Percentiles rank a stretch among this genome's conserved stretches.
Evolutionary conservation across 2,329 filamentous ascomycete species (phyloP).

Genomic region (Fulvia fulva): DNA sequence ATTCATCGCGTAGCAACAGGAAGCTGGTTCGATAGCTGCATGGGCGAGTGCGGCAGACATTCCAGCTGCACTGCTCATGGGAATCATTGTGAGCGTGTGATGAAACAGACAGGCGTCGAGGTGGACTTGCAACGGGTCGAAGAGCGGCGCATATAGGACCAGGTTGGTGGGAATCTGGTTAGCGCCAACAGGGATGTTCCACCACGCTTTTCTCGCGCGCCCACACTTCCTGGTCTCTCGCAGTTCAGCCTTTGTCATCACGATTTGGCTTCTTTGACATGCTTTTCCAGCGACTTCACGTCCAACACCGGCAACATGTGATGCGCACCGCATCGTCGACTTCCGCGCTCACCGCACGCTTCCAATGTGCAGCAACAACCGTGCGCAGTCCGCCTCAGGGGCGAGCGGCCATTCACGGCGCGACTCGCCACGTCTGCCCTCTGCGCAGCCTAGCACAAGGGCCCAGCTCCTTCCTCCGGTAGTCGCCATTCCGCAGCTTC

Average conservation of each 20-base stretch:
- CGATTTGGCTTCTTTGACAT: background rate
- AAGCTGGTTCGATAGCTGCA: background rate
- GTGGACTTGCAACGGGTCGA: background rate
- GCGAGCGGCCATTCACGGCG: constrained; percentile 3
- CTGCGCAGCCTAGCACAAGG: background rate
- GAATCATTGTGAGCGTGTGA: too few relatives aligned
- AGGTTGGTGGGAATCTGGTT: background rate
- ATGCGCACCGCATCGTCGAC: background rate
- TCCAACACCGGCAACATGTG: background rate
- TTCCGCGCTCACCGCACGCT: background rate
- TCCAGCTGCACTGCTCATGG: background rate
- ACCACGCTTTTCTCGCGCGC: background rate
- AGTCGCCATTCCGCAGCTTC: background rate
- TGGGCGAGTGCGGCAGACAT: background rate
- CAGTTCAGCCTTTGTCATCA: background rate
- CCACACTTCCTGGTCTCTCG: background rate
- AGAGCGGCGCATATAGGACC: background rate
- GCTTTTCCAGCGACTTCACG: background rate
- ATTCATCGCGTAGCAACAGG: background rate
- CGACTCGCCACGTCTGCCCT: background rate
- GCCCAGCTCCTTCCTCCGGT: background rate
- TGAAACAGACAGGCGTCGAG: background rate
- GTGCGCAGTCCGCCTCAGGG: constrained; percentile 3
- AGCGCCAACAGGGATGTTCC: background rate
- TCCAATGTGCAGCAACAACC: background rate